A percentile compares a stretch with the other conserved stretches of the same genome.
phyloP scores from a whole-genome alignment of 306 rosid species.

The cucumber (Cucumis sativus) region Cucumber_9930_V3 NC_026655.2:16679001-16679500 shows the following conservation, averaged over 20 bases:
- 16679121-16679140: slow-evolving; percentile 19
- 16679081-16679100: slow-evolving; percentile 15
- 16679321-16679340: slow-evolving; percentile 87
- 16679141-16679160: slow-evolving; percentile 45
- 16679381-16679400: slow-evolving; percentile 65
- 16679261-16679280: slow-evolving; percentile 24
- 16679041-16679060: not conserved
- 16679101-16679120: slow-evolving; percentile 7
- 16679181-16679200: slow-evolving; percentile 88
- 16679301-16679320: slow-evolving; percentile 59
- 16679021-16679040: not conserved
- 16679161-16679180: slow-evolving; percentile 87
- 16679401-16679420: slow-evolving; percentile 65
- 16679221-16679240: slow-evolving; percentile 97
- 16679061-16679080: slow-evolving; percentile 16
- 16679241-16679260: slow-evolving; percentile 76
- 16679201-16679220: slow-evolving; percentile 86
- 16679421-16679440: not conserved
- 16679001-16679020: slow-evolving; percentile 5
- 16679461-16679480: not conserved
- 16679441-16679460: not conserved
- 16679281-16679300: slow-evolving; percentile 47
- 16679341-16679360: slow-evolving; percentile 77
- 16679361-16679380: slow-evolving; percentile 63
- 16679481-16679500: not conserved